A percentile compares a stretch with the other conserved stretches of the same genome.
Conservation (phyloP, 805 yeast species). For the Torulaspora microellipsoides region DNA sequence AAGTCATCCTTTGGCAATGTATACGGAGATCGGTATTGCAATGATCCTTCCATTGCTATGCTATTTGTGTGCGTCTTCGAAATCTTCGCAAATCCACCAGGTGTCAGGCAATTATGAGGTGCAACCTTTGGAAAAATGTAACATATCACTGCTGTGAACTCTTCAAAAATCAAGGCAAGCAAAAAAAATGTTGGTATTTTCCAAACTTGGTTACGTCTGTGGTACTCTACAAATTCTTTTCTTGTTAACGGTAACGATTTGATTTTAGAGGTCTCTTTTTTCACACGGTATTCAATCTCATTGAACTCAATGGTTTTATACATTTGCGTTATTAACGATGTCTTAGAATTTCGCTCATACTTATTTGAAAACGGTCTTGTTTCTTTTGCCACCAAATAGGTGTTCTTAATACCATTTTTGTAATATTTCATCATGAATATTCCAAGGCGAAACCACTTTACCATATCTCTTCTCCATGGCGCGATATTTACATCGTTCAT, state of each 20-base stretch:
- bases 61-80: conserved; percentile 27
- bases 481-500: conserved; percentile 19
- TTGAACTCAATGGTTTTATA: conserved; percentile 22
- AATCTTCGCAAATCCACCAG: conserved; percentile 36
- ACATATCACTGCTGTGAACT: conserved; percentile 50
- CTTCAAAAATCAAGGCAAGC: conserved; percentile 47
- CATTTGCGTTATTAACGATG: conserved; percentile 25
- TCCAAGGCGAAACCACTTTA: conserved; percentile 43
- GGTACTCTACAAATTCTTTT: conserved; percentile 40
- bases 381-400: conserved; percentile 44
- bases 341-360: conserved; percentile 17
- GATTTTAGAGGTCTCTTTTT: conserved; percentile 10
- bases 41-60: conserved; percentile 13
- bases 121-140: conserved; percentile 50
- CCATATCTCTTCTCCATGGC: conserved; percentile 25
- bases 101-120: conserved; percentile 56
- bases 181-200: conserved; percentile 53
- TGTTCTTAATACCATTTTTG: conserved; percentile 51
- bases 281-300: conserved; percentile 31
- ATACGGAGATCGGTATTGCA: conserved; percentile 43
- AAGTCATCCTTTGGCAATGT: conserved; percentile 40
- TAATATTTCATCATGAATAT: conserved; percentile 48
- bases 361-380: conserved; percentile 28
- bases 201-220: conserved; percentile 43
- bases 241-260: conserved; percentile 41